Evolutionary conservation across 805 yeast species (phyloP).

Genomic region (Torulaspora delbrueckii): DNA sequence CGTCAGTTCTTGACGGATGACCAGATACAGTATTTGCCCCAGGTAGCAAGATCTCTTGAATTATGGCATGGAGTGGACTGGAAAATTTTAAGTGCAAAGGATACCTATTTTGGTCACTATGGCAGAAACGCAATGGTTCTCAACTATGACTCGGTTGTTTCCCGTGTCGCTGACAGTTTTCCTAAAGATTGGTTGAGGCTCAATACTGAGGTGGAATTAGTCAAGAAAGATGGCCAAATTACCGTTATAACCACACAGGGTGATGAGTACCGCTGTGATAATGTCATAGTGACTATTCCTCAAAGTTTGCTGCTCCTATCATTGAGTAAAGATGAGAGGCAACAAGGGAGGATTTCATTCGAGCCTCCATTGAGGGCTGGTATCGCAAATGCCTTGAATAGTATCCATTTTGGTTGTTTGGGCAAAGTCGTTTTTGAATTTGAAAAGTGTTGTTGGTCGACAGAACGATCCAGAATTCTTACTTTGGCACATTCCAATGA

Average conservation of each 20-base stretch:
- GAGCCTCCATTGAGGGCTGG: constrained; percentile 48
- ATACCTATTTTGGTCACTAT: constrained; percentile 60
- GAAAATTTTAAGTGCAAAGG: constrained; percentile 62
- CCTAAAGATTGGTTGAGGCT: constrained; percentile 39
- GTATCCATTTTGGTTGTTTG: constrained; percentile 57
- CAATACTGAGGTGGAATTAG: constrained; percentile 40
- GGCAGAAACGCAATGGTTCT: constrained; percentile 74
- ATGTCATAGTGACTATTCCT: constrained; percentile 70
- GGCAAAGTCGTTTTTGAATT: constrained; percentile 75
- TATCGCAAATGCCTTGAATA: constrained; percentile 41
- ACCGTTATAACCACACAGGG: constrained; percentile 37
- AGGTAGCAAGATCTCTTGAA: constrained; percentile 55
- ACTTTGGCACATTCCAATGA: constrained; percentile 37
- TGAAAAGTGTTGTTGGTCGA: constrained; percentile 54
- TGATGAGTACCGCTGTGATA: constrained; percentile 41
- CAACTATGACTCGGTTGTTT: constrained; percentile 49
- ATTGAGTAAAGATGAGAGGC: constrained; percentile 10
- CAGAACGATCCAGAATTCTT: constrained; percentile 46
- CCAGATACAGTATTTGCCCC: constrained; percentile 50
- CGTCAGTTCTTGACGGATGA: constrained; percentile 44
- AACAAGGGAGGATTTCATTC: constrained; percentile 49
- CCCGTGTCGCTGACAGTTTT: constrained; percentile 40
- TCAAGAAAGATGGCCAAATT: constrained; percentile 29
- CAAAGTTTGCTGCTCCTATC: constrained; percentile 57
- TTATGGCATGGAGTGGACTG: constrained; percentile 78